Base-by-base conservation (phyloP, 78 protist genomes). In the Reticulomyxa filosa region DNA sequence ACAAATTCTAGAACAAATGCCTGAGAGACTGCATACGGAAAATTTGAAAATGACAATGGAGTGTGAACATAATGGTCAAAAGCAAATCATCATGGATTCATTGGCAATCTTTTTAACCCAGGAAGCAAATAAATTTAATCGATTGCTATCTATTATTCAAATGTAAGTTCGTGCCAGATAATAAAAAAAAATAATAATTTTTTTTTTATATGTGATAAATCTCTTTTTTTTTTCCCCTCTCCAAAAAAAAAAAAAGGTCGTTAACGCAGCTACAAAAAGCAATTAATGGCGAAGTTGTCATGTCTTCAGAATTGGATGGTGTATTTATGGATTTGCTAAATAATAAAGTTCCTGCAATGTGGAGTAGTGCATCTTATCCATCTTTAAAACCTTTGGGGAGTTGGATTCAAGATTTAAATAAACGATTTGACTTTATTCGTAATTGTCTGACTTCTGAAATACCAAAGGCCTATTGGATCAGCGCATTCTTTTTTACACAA, bases 261-360 rank as follows among this genome's bases (percentile, higher is more conserved):
- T 70, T 80, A 22, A 6, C 2, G 6, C 76, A 80, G 55, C n/a
- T 80, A 27, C 32, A 37, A 34, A 38, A 67, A 26, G 85, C 76
- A 2, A 75, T 80, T 56, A 30, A 30, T 25, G 85, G 85, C 7
- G 77, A 69, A n/a, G 81, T 72, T 20, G 81, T 80, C 38, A 80
- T 80, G 85, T 55, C 71, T 2, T 39, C 59, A 4, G 42, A 38
- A 13, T 67, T 73, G 37, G 78, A 65, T 37, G 52, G 53, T 20
- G 61, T 57, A 38, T 65, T 29, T 67, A 11, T 33, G 6, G 39
- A 38, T n/a, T 11, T 65, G 57, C 57, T 38, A 35, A 51, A 29
- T 50, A 57, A 64, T 50, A 33, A 56, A 42, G 82, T 77, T 20
- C 82, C 82, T 6, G 25, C 17, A 20, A 42, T 37, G 23, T 77